Base-by-base conservation (phyloP, 73 alveolate genomes). In the Loxodes magnus region DNA sequence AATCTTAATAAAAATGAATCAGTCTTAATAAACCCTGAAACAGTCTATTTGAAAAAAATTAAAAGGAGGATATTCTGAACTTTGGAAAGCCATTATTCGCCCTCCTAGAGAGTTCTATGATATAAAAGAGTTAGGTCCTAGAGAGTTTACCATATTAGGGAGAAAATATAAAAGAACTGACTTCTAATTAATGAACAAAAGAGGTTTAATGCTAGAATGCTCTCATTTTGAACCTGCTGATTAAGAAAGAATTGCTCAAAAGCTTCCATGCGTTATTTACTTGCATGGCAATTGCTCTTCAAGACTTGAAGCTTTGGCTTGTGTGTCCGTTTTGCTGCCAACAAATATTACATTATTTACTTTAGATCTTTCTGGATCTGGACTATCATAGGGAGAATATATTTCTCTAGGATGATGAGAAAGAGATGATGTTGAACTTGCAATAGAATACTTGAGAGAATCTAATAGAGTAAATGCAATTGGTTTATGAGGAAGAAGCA, bases 401-500 rank as follows among this genome's bases (percentile, higher is more conserved):
- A 64, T 66, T 22, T 53, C 83, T 15, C 43, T 71, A 30, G 86
- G 86, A 21, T 71, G 65, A 38, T 53, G 43, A 29, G 86, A 71
- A 44, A 61, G 58, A 38, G 43, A 69, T 9, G 88, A 82, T 57
- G 56, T 82, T 27, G 77, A 50, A 20, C 38, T 78, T 30, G 79
- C 77, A 25, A 31, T 82, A 26, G 63, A 72, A 27, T 71, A 77
- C 55, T 23, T 35, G 28, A 26, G 65, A 23, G 34, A 64, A 14
- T 57, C 35, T 29, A 43, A 67, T 46, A 64, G 51, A 35, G 84
- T 76, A 5, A 74, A 90, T 33, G 71, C 81, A 17, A 73, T 88
- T 10, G 97, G 92, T 4, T 41, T 88, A 33, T 88, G 97, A 96
- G 97, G 97, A 10, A 68, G 97, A 39, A 69, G 92, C 23, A 84